Evolutionary conservation across 1,139 yeast species (phyloP).

Genomic region (Arxiozyma heterogenica): DNA sequence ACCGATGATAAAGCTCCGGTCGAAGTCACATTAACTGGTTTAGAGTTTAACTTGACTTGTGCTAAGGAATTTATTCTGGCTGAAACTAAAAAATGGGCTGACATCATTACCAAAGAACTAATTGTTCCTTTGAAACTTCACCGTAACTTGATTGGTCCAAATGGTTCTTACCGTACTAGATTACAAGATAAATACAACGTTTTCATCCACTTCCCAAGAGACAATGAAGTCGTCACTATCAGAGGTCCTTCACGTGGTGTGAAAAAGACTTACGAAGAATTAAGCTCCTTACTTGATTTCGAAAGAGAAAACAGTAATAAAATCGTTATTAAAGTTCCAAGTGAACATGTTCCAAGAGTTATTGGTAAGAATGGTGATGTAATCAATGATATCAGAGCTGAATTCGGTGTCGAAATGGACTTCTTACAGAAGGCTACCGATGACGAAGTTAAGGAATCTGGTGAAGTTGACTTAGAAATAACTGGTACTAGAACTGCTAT

Average conservation of each 20-base stretch:
- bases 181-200: conserved; percentile 86
- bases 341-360: conserved; percentile 65
- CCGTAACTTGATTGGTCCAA: conserved; percentile 74
- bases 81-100: conserved; percentile 71
- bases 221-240: conserved; percentile 59
- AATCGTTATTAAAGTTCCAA: conserved; percentile 55
- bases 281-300: conserved; percentile 72
- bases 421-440: conserved; percentile 43
- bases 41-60: conserved; percentile 69
- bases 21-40: conserved; percentile 59
- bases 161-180: conserved; percentile 73
- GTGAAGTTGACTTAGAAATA: conserved; percentile 52
- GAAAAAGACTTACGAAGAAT: conserved; percentile 74
- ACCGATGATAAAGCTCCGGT: conserved; percentile 38
- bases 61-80: conserved; percentile 53
- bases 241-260: conserved; percentile 92
- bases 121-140: conserved; percentile 72
- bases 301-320: conserved; percentile 81
- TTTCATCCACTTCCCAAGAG: conserved; percentile 63
- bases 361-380: conserved; percentile 86
- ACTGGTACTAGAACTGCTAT: conserved; percentile 79
- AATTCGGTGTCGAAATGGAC: conserved; percentile 66
- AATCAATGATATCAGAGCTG: conserved; percentile 75
- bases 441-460: conserved; percentile 34
- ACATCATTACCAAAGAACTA: conserved; percentile 58